phyloP scores from a whole-genome alignment of 768 basidiomycete genomes.

The Mycena rebaudengoi region DNA sequence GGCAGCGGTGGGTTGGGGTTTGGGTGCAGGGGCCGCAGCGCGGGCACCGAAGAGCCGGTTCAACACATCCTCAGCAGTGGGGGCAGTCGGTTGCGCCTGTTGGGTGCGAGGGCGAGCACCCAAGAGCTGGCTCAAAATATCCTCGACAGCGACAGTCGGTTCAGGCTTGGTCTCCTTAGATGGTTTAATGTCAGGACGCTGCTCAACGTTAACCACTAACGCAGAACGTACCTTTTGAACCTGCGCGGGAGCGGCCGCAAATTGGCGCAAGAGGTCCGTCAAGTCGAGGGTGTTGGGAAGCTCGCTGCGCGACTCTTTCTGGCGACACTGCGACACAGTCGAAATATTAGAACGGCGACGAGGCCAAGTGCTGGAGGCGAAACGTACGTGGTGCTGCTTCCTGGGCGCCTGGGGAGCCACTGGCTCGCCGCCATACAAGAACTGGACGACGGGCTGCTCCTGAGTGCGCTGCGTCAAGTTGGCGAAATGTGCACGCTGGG shows the following conservation, averaged over 20 bases:
- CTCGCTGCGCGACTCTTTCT: not conserved
- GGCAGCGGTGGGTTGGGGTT: not conserved
- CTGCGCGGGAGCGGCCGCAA: too few species aligned
- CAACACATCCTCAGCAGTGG: not conserved
- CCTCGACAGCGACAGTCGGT: not conserved
- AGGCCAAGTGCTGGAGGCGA: not conserved
- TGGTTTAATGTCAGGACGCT: not conserved
- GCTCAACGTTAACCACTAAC: not conserved
- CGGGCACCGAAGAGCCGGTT: conserved; percentile 8
- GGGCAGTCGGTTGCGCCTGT: not conserved
- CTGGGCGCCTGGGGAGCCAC: not conserved
- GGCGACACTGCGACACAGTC: not conserved
- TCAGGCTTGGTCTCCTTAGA: not conserved
- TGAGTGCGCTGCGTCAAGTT: conserved; percentile 5
- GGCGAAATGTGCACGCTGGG: conserved; percentile 11
- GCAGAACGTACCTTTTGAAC: conserved; percentile 8
- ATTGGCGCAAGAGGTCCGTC: not conserved
- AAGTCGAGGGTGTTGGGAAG: not conserved
- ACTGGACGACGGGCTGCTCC: conserved; percentile 1
- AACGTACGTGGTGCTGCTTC: conserved; percentile 12
- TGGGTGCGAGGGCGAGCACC: conserved; percentile 4
- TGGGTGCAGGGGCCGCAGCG: not conserved
- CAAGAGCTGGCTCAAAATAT: conserved; percentile 5
- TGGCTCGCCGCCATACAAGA: not conserved
- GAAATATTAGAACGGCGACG: not conserved